Percentiles rank a stretch among this genome's conserved stretches.
Evolutionary conservation across 1,284 basidiomycete genomes (phyloP).

Genomic region (Hymenochaete sp.): DNA sequence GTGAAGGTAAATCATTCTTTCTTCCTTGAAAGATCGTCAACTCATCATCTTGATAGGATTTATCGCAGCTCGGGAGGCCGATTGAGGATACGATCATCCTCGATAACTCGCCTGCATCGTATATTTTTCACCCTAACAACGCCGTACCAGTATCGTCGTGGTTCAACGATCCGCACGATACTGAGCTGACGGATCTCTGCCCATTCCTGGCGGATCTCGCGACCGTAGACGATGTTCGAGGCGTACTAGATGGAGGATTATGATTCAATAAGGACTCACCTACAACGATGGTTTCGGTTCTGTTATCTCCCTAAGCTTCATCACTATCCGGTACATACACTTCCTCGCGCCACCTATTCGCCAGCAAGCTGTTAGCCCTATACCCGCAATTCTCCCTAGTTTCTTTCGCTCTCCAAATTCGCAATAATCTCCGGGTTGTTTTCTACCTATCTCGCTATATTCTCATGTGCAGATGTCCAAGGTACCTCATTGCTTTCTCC

Average conservation of each 20-base stretch:
- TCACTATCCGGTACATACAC: constrained; percentile 6
- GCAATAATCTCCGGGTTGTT: constrained; percentile 7
- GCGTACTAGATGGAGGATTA: constrained; percentile 80
- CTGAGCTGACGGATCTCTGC: constrained; percentile 90
- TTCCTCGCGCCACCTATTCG: constrained; percentile 5
- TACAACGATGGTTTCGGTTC: not conserved
- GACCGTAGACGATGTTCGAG: constrained; percentile 83
- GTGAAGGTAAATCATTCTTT: constrained; percentile 66
- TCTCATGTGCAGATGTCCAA: constrained; percentile 13
- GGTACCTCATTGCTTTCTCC: constrained; percentile 9
- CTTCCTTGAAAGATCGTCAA: constrained; percentile 11
- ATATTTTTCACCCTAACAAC: constrained; percentile 99
- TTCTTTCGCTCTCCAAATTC: constrained; percentile 8
- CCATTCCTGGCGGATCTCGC: constrained; percentile 88
- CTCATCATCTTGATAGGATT: constrained; percentile 50
- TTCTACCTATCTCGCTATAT: not conserved
- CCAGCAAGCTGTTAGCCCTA: constrained; percentile 4
- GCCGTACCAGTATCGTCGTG: constrained; percentile 98
- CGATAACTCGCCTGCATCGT: constrained; percentile 97
- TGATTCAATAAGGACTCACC: constrained; percentile 26
- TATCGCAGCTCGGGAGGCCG: constrained; percentile 91
- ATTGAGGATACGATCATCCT: constrained; percentile 94
- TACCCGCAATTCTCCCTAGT: constrained; percentile 10
- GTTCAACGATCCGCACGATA: constrained; percentile 99
- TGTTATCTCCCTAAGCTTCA: not conserved